Evolutionary conservation across 768 basidiomycete genomes (phyloP), one percentile per base, ranked within the genome.

Genomic region (Suillus weaverae): DNA sequence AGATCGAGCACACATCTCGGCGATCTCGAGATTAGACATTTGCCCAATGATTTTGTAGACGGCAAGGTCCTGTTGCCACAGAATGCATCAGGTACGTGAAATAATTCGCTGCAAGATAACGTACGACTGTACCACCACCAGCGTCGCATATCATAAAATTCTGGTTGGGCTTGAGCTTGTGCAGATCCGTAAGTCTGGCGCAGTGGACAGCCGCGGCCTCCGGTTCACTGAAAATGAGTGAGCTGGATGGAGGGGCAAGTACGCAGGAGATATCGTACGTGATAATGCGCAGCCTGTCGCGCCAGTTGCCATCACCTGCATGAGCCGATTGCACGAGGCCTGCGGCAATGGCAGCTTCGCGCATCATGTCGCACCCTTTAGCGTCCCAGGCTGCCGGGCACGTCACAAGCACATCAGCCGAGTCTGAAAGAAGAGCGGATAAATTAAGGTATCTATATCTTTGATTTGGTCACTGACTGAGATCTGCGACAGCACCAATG

Each of bases 191-290:
- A 60, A 95, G 80, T 65, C 90, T 86, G 3, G 90, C 92, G 65
- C 92, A 94, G 66, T 96, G 94, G 10, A 95, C 90, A 9, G 94
- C 94, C n/a, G 93, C 94, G 2, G 94, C 94, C 76, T 95, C 94
- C 35, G 86, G 85, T 67, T 87, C 86, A 26, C 85, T 87, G 68
- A 66, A 70, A 36, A 68, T 66, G 69, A 41, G 35, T 14, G 48
- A 70, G 64, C 64, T 36, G 26, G 32, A 62, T 13, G 22, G 6
- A 14, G 32, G 18, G 14, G 20, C 26, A 54, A 62, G 39, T 36
- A 61, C 63, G 64, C 60, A 50, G 33, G 39, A 51, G 39, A 53
- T 56, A 64, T 71, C 76, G 54, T 69, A 88, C 77, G 91, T 93
- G 73, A 95, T 94, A 69, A 95, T 94, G 63, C 84, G 85, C 43